phyloP scores from a whole-genome alignment of 106 monocot species.

The Platanthera guangdongensis region DNA sequence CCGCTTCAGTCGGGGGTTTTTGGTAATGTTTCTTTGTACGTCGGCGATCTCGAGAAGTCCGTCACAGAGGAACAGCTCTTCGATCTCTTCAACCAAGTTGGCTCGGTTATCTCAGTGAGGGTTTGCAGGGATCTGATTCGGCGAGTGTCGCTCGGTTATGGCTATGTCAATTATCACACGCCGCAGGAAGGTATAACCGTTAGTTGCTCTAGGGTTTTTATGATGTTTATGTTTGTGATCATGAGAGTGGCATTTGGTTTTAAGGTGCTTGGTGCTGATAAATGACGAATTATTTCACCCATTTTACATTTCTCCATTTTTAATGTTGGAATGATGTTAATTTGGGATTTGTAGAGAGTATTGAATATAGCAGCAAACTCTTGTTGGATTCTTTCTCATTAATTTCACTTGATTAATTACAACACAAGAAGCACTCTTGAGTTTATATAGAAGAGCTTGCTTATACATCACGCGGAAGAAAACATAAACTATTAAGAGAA shows the following conservation, averaged over 20 bases:
- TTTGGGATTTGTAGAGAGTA: neutral
- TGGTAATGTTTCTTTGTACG: constrained; percentile 32
- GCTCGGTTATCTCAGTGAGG: constrained; percentile 34
- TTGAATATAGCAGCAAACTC: too few relatives aligned
- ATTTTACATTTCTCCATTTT: neutral
- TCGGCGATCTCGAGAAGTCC: constrained; percentile 42
- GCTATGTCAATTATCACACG: constrained; percentile 40
- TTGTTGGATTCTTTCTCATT: too few relatives aligned
- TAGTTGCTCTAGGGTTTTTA: neutral
- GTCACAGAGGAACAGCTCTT: constrained; percentile 30
- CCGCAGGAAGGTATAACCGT: constrained; percentile 2
- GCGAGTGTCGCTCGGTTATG: constrained; percentile 44
- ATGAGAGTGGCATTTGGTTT: neutral
- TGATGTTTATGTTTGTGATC: neutral
- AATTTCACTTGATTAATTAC: too few relatives aligned
- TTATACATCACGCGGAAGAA: too few relatives aligned
- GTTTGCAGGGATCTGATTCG: constrained; percentile 36
- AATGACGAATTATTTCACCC: neutral
- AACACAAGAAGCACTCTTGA: too few relatives aligned
- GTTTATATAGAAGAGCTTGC: too few relatives aligned
- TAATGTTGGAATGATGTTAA: neutral
- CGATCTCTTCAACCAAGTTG: constrained; percentile 33
- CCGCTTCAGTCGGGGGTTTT: constrained; percentile 8
- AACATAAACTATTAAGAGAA: too few relatives aligned
- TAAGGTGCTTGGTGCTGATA: neutral